Base-by-base conservation (phyloP, 1,139 yeast species). In the Hanseniaspora sp. region DNA sequence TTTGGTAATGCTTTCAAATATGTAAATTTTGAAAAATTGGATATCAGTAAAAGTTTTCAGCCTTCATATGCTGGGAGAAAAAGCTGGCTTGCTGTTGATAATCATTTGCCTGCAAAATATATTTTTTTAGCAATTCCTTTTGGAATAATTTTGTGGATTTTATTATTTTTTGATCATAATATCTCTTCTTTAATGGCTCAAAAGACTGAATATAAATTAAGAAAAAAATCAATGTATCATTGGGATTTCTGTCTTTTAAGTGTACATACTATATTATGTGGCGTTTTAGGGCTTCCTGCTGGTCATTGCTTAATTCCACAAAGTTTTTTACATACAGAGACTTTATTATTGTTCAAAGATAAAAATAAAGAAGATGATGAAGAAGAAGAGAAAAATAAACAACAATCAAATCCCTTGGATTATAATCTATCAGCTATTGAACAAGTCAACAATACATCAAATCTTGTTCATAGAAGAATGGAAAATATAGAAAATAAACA, bases 221-320 rank as follows among this genome's bases (percentile, higher is more conserved):
- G 73, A 55, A 92, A 90, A 63, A 96, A 97, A 0, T 79, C 95
- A 0, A 74, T 94, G 0, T 92, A 92, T 68, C 97, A 92, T 68
- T 92, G 92, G 82, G 98, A 92, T 68, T 85, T 90, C 64, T 77
- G 85, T 46, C 70, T 92, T 37, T 72, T 92, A 38, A 97, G 97
- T 0, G 64, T 86, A 12, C 84, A 92, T 5, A 92, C 97, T 0
- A 95, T 95, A 0, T 66, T 90, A 1, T 75, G 95, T 3, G 97
- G 97, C 0, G 68, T 90, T 0, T 64, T 92, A 12, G 98, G 98
- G 0, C 74, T 92, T 1, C 98, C 97, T 0, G 88, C 96, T 1
- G 97, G 97, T 0, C 92, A 92, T 68, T 98, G 98, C 0, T 72
- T 92, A 40, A 90, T 92, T 44, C 98, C 98, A 0, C 98, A 92